A percentile compares a stretch with the other conserved stretches of the same genome.
Evolutionary conservation across 208 protist species (phyloP).

Genomic region (Wallacemonas sp.): DNA sequence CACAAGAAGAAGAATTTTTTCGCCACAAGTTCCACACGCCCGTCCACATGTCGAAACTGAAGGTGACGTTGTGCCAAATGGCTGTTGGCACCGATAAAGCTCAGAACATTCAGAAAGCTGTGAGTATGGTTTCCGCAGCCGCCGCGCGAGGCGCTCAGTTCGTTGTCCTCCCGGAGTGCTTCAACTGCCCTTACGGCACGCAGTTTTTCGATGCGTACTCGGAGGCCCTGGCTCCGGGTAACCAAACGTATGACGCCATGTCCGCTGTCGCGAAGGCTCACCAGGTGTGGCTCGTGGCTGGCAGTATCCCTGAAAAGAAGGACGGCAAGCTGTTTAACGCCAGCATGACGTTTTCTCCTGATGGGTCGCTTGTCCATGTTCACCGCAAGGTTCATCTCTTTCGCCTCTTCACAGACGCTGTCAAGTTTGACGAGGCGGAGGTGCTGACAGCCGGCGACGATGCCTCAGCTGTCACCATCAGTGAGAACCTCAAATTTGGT

Average conservation of each 20-base stretch:
- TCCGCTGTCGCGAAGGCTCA: constrained; percentile 61
- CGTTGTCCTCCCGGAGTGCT: constrained; percentile 93
- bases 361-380: constrained; percentile 87
- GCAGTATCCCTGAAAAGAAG: constrained; percentile 93
- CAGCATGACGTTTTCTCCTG: constrained; percentile 86
- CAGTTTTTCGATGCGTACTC: constrained; percentile 94
- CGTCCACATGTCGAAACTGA: constrained; percentile 58
- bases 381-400: constrained; percentile 97
- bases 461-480: constrained; percentile 39
- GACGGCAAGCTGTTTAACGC: constrained; percentile 95
- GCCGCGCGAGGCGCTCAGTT: constrained; percentile 78
- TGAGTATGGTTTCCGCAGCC: constrained; percentile 66
- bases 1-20: not conserved
- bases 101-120: constrained; percentile 82
- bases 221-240: constrained; percentile 73
- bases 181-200: constrained; percentile 95
- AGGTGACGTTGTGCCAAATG: constrained; percentile 92
- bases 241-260: constrained; percentile 79
- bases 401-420: constrained; percentile 94
- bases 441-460: constrained; percentile 91
- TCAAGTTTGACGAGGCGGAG: constrained; percentile 95
- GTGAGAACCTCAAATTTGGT: constrained; percentile 82
- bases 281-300: constrained; percentile 86
- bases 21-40: no score
- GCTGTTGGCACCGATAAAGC: constrained; percentile 62